Percentiles rank a stretch among this genome's conserved stretches.
These are phyloP conservation scores for Cordyceps sp. DNA, from an alignment of 2,329 filamentous ascomycete species.

Conservation along the genomic window DNA sequence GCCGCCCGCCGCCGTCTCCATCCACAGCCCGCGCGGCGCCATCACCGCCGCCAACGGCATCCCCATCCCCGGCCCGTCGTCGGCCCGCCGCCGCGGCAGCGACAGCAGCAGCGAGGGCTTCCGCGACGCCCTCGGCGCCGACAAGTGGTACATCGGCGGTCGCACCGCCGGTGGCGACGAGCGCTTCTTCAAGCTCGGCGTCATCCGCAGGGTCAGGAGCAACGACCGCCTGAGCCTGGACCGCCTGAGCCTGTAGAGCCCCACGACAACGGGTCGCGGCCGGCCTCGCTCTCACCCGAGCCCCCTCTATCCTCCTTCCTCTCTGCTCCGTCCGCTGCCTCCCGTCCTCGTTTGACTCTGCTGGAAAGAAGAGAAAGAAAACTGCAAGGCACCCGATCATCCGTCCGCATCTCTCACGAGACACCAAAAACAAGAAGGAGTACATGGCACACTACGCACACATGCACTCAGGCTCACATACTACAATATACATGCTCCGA, in stretches of 20 bases:
- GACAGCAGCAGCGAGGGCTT: constrained; percentile 66
- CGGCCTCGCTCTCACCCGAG: not conserved
- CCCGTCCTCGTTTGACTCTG: no score
- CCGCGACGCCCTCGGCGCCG: constrained; percentile 51
- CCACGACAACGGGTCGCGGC: no score
- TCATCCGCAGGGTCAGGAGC: constrained; percentile 56
- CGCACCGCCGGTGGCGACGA: constrained; percentile 63
- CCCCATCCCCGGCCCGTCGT: constrained; percentile 23
- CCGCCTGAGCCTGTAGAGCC: constrained; percentile 50
- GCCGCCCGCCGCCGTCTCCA: constrained; percentile 11
- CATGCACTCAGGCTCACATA: no score
- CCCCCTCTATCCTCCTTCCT: not conserved
- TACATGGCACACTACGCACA: no score
- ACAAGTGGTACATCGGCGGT: constrained; percentile 73
- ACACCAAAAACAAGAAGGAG: no score
- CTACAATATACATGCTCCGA: no score
- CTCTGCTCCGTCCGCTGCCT: no score
- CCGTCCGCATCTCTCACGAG: no score
- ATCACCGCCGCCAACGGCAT: constrained; percentile 6
- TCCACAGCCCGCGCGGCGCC: constrained; percentile 12
- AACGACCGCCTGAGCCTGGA: constrained; percentile 61
- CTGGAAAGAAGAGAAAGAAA: no score
- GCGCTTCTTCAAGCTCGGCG: constrained; percentile 65
- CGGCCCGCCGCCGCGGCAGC: constrained; percentile 42
- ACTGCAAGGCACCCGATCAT: no score